A percentile compares a stretch with the other conserved stretches of the same genome.
These are phyloP conservation scores for Mercurialis annua DNA, from an alignment of 345 rosid species.

Conservation along the genomic window DNA sequence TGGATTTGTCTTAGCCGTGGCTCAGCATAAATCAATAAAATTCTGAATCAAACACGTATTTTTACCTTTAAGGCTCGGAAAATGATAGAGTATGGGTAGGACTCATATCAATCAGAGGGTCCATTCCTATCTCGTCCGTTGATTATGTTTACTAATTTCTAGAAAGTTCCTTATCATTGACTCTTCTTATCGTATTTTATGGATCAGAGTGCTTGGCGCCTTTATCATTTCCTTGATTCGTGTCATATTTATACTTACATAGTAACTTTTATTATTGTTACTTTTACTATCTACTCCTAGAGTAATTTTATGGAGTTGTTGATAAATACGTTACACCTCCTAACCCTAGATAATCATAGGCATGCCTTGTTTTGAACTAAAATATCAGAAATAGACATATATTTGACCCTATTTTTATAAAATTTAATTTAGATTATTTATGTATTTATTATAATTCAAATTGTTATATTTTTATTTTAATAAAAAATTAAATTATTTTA, in stretches of 20 bases:
- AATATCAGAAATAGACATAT: no score
- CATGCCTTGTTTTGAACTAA: no score
- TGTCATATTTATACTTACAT: no score
- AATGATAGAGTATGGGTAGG: background rate
- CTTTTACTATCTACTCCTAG: background rate
- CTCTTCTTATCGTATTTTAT: background rate
- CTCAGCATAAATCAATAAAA: background rate
- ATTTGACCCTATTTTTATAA: no score
- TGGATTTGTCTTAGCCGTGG: background rate
- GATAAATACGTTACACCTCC: no score
- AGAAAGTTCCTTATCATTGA: background rate
- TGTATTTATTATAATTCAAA: no score
- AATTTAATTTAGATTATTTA: no score
- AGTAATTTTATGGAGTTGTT: background rate
- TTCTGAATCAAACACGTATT: constrained; percentile 6
- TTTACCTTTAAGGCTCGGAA: background rate
- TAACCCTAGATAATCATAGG: no score
- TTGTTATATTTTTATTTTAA: no score
- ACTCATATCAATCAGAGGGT: background rate
- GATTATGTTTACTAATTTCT: background rate
- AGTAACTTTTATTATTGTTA: no score
- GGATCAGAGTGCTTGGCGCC: constrained; percentile 2
- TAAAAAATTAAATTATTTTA: no score
- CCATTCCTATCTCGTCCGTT: background rate
- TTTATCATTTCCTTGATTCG: background rate